Percentiles rank a stretch among this genome's conserved stretches.
Conservation (phyloP, 2,329 filamentous ascomycete genomes). For the Chalaropsis thielavioides region DNA sequence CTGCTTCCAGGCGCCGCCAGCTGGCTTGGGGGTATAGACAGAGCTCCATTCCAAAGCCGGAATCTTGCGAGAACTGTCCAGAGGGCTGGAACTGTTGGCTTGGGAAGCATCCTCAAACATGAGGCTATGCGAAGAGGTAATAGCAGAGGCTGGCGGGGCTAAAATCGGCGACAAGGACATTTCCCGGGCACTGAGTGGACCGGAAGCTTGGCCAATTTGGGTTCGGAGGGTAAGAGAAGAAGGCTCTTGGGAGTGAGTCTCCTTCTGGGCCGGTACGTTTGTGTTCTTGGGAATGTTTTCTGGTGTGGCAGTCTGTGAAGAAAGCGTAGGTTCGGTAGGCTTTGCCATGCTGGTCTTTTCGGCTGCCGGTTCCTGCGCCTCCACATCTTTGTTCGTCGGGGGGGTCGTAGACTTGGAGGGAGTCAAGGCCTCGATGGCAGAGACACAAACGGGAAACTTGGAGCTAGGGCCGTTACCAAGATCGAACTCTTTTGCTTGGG, state of each 20-base stretch:
- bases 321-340: background rate
- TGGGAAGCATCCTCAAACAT: background rate
- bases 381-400: background rate
- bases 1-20: conserved; percentile 14
- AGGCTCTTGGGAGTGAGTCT: background rate
- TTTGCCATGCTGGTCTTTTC: background rate
- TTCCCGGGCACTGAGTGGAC: background rate
- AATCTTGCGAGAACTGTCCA: conserved; percentile 7
- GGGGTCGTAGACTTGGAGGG: background rate
- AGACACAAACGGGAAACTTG: conserved; percentile 13
- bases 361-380: background rate
- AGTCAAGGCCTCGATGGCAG: conserved; percentile 9
- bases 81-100: background rate
- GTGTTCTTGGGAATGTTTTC: background rate
- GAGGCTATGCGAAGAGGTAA: background rate
- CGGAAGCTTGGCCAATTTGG: background rate
- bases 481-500: conserved; percentile 11
- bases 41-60: conserved; percentile 15
- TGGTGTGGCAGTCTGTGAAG: background rate
- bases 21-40: conserved; percentile 16
- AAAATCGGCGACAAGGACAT: conserved; percentile 3
- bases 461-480: conserved; percentile 10
- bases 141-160: background rate
- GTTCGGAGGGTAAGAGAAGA: background rate
- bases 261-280: background rate